Conservation (phyloP, 495 filamentous ascomycete genomes). For the Astrothelium subdiscretum region DNA sequence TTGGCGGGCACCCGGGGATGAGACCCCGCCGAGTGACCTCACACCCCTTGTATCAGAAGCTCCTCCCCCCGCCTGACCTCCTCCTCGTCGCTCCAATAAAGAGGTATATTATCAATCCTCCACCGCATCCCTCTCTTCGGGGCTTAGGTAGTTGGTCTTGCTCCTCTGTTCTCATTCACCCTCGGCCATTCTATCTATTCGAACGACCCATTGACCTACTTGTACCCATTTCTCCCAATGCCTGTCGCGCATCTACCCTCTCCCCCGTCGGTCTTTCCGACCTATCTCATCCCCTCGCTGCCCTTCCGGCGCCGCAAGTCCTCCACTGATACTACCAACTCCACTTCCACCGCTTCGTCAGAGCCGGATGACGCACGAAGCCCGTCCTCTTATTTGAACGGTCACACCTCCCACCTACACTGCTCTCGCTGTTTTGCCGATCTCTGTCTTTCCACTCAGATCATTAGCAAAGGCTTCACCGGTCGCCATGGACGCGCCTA, state of each 20-base stretch:
- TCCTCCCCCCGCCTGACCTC: background rate
- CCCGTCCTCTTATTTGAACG: conserved; percentile 30
- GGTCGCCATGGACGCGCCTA: conserved; percentile 91
- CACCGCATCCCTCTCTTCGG: too few species aligned
- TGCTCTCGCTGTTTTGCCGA: conserved; percentile 65
- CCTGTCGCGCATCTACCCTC: conserved; percentile 16
- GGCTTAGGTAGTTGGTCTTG: too few species aligned
- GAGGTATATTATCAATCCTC: background rate
- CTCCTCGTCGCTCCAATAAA: too few species aligned
- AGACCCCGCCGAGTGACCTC: too few species aligned
- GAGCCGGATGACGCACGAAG: background rate
- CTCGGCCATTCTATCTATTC: background rate
- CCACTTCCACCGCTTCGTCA: conserved; percentile 15
- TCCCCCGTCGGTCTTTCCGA: conserved; percentile 31
- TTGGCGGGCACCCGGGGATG: too few species aligned
- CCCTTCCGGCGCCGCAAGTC: conserved; percentile 36
- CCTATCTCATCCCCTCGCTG: conserved; percentile 43
- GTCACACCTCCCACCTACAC: conserved; percentile 50
- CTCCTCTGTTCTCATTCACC: conserved; percentile 6
- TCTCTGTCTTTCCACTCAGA: conserved; percentile 63
- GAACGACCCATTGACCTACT: background rate
- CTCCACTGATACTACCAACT: conserved; percentile 20
- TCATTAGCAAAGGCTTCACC: conserved; percentile 85
- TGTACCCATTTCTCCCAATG: too few species aligned
- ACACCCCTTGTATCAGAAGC: background rate